Evolutionary conservation across 2,329 filamentous ascomycete genomes (phyloP).

Genomic region (Penicillium sp.): DNA sequence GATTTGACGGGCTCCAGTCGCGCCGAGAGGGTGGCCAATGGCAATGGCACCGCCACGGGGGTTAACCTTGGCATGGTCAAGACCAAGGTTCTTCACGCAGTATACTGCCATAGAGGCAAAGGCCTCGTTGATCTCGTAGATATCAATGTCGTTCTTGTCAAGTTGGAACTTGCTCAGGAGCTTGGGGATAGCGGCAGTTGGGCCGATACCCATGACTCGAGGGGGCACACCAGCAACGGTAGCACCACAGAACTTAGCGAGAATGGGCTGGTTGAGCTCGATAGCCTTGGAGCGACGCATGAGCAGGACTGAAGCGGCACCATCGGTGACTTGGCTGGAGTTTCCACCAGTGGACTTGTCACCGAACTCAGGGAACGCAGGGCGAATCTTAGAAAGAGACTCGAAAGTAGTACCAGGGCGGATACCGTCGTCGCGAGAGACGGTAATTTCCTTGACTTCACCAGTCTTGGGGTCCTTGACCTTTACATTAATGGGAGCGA

Average conservation of each 20-base stretch:
- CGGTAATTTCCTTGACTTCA: slow-evolving; percentile 72
- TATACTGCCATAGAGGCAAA: slow-evolving; percentile 98
- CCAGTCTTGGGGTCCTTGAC: slow-evolving; percentile 83
- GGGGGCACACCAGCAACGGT: slow-evolving; percentile 89
- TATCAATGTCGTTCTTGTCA: slow-evolving; percentile 77
- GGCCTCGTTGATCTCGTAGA: slow-evolving; percentile 95
- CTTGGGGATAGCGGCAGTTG: slow-evolving; percentile 69
- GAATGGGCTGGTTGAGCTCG: slow-evolving; percentile 83
- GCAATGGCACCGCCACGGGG: slow-evolving; percentile 92
- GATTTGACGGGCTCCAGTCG: slow-evolving; percentile 86
- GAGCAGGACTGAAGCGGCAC: slow-evolving; percentile 81
- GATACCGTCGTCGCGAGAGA: slow-evolving; percentile 88
- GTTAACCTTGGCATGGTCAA: slow-evolving; percentile 76
- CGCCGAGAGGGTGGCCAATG: slow-evolving; percentile 85
- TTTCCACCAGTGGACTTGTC: slow-evolving; percentile 88
- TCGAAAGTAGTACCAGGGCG: slow-evolving; percentile 87
- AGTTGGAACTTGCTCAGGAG: slow-evolving; percentile 79
- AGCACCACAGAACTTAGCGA: slow-evolving; percentile 92
- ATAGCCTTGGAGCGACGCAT: slow-evolving; percentile 94
- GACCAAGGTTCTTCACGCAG: slow-evolving; percentile 69
- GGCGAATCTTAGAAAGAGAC: slow-evolving; percentile 77
- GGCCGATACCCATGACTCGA: slow-evolving; percentile 88
- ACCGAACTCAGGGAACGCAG: slow-evolving; percentile 89
- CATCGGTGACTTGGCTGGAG: slow-evolving; percentile 92
- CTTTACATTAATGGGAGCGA: slow-evolving; percentile 79